phyloP scores from a whole-genome alignment of 2,329 filamentous ascomycete genomes.

The Byssochlamys sp. region DNA sequence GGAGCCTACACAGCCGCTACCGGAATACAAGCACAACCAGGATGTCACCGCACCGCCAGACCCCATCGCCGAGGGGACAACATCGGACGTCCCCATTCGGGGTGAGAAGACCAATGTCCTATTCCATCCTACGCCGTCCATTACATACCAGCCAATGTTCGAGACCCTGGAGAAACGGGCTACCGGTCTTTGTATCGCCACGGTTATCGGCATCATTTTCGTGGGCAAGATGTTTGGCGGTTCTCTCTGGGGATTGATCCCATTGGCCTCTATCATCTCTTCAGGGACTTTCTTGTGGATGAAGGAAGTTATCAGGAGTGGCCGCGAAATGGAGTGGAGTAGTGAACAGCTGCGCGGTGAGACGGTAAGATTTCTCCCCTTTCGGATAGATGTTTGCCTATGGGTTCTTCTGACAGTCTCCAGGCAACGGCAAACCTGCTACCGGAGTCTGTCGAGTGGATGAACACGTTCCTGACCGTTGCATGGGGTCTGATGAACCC shows the following conservation, averaged over 20 bases:
- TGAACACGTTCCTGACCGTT: slow-evolving; percentile 77
- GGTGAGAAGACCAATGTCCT: slow-evolving; percentile 94
- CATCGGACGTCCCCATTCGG: slow-evolving; percentile 87
- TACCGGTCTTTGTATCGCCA: slow-evolving; percentile 57
- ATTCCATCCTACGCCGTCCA: slow-evolving; percentile 84
- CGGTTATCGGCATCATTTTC: slow-evolving; percentile 65
- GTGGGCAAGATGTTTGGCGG: slow-evolving; percentile 73
- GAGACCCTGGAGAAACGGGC: slow-evolving; percentile 63
- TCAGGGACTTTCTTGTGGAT: slow-evolving; percentile 82
- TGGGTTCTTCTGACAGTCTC: neutral
- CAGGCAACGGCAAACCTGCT: slow-evolving; percentile 75
- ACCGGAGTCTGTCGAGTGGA: slow-evolving; percentile 89
- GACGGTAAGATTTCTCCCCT: slow-evolving; percentile 43
- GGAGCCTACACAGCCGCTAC: slow-evolving; percentile 58
- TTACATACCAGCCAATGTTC: slow-evolving; percentile 86
- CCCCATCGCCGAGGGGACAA: slow-evolving; percentile 68
- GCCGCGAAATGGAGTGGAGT: slow-evolving; percentile 75
- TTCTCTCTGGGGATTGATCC: slow-evolving; percentile 64
- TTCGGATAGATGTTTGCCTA: neutral
- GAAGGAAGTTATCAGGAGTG: slow-evolving; percentile 74
- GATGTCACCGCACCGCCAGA: slow-evolving; percentile 87
- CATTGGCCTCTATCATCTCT: slow-evolving; percentile 59
- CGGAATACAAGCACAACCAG: slow-evolving; percentile 75
- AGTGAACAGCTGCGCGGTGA: slow-evolving; percentile 77
- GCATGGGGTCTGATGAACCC: slow-evolving; percentile 90